Percentiles rank a stretch among this genome's conserved stretches.
These are phyloP conservation scores for Thalassiosira mediterranea DNA, from an alignment of 352 stramenopile species.

Conservation along the genomic window DNA sequence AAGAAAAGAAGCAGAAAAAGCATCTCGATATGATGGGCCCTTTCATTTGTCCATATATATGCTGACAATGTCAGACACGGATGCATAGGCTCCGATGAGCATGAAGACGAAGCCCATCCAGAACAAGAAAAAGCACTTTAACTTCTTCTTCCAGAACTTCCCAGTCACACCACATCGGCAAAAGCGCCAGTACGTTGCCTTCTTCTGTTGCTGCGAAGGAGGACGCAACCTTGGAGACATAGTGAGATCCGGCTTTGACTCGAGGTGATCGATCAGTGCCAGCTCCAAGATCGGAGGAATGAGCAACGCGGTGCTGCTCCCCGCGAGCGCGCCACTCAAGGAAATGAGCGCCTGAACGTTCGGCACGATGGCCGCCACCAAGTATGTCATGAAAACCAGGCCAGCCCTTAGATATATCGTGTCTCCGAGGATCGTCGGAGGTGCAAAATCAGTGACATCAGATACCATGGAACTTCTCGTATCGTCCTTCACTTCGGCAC, in stretches of 20 bases:
- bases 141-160: slow-evolving; percentile 44
- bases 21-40: no score
- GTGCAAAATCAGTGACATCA: slow-evolving; percentile 32
- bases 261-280: slow-evolving; percentile 54
- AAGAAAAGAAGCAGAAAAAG: no score
- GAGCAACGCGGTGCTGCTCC: slow-evolving; percentile 63
- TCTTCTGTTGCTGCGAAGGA: slow-evolving; percentile 8
- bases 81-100: slow-evolving; percentile 55
- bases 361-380: slow-evolving; percentile 62
- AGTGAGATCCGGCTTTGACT: slow-evolving; percentile 20
- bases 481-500: slow-evolving; percentile 6
- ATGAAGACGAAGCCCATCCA: slow-evolving; percentile 60
- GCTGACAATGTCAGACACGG: slow-evolving; percentile 57
- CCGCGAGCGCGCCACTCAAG: slow-evolving; percentile 64
- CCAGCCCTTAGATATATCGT: slow-evolving; percentile 44
- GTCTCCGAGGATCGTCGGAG: slow-evolving; percentile 33
- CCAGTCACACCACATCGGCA: slow-evolving; percentile 25
- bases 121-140: slow-evolving; percentile 61
- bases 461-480: slow-evolving; percentile 30
- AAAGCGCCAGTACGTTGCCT: slow-evolving; percentile 3
- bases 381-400: slow-evolving; percentile 66
- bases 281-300: slow-evolving; percentile 74
- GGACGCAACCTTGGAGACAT: slow-evolving; percentile 7
- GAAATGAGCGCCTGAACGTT: slow-evolving; percentile 75
- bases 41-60: slow-evolving; percentile 36